Evolutionary conservation across 345 rosid genomes (phyloP).

Genomic region (Arabidopsis thaliana): DNA sequence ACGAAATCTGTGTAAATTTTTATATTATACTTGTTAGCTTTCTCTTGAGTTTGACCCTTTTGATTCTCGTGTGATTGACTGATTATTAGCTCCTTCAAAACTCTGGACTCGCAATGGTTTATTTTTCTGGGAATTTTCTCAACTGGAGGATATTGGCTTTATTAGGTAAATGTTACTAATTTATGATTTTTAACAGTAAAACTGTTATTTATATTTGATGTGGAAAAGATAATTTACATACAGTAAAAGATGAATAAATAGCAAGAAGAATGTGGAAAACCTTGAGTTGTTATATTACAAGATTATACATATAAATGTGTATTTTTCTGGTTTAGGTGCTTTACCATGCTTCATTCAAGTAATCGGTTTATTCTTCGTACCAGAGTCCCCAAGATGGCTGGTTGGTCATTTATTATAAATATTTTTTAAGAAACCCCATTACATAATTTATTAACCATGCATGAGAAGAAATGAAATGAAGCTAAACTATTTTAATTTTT

Average conservation of each 20-base stretch:
- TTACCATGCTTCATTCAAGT: constrained; percentile 49
- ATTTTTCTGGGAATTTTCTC: constrained; percentile 40
- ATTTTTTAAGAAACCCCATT: not conserved
- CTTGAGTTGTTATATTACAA: not conserved
- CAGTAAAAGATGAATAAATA: not conserved
- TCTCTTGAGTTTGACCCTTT: not conserved
- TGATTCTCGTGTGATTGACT: constrained; percentile 2
- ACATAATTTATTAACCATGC: not conserved
- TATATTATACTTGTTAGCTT: not conserved
- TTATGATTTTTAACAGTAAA: not conserved
- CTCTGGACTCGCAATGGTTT: constrained; percentile 40
- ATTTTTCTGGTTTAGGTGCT: constrained; percentile 40
- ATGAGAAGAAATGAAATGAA: not conserved
- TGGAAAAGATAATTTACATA: not conserved
- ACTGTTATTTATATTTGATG: not conserved
- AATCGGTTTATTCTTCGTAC: constrained; percentile 53
- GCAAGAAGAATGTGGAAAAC: not conserved
- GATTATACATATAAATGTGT: not conserved
- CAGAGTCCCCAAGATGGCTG: constrained; percentile 74
- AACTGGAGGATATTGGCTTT: constrained; percentile 44
- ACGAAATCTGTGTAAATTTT: not conserved
- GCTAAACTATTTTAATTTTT: not conserved
- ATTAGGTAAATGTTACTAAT: constrained; percentile 32
- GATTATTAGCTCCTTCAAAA: constrained; percentile 43
- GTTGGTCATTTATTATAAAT: constrained; percentile 26